Percentiles rank a stretch among this genome's conserved stretches.
Evolutionary conservation across 164 flowering plant genomes (phyloP).

Genomic region (Tetracentron sinense): DNA sequence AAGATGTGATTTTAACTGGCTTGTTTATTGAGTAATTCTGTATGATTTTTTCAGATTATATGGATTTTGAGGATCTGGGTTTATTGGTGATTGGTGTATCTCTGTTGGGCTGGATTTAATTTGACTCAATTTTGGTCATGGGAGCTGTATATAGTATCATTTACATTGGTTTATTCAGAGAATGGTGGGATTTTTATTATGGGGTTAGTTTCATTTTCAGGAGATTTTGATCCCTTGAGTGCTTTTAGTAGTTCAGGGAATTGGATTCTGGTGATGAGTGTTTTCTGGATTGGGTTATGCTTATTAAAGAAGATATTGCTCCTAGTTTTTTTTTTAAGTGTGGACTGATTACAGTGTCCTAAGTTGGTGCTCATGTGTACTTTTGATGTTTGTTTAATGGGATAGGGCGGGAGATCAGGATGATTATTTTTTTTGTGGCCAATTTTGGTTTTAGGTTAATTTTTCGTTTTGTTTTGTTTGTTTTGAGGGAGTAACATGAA

Average conservation of each 20-base stretch:
- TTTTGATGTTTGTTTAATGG: too few species aligned
- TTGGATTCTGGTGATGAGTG: neutral
- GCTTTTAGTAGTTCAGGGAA: neutral
- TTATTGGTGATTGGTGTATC: too few species aligned
- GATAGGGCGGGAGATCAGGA: too few species aligned
- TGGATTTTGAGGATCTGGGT: neutral
- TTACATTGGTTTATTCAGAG: neutral
- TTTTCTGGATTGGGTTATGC: neutral
- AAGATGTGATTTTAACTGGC: too few species aligned
- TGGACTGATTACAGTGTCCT: too few species aligned
- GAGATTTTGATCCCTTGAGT: neutral
- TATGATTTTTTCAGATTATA: neutral
- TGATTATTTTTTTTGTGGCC: too few species aligned
- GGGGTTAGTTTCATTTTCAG: neutral
- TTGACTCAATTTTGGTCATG: neutral
- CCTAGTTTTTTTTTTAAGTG: too few species aligned
- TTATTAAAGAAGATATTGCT: neutral
- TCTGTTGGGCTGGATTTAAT: neutral
- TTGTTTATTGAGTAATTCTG: neutral
- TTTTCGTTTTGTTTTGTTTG: too few species aligned
- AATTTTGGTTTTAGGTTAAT: too few species aligned
- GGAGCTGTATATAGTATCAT: neutral
- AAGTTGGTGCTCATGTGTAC: too few species aligned
- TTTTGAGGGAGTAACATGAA: too few species aligned
- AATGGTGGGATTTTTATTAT: too few species aligned